Evolutionary conservation across 1,139 yeast genomes (phyloP), one percentile per base, ranked within the genome.

Genomic region (Sugiyamaella sp.): DNA sequence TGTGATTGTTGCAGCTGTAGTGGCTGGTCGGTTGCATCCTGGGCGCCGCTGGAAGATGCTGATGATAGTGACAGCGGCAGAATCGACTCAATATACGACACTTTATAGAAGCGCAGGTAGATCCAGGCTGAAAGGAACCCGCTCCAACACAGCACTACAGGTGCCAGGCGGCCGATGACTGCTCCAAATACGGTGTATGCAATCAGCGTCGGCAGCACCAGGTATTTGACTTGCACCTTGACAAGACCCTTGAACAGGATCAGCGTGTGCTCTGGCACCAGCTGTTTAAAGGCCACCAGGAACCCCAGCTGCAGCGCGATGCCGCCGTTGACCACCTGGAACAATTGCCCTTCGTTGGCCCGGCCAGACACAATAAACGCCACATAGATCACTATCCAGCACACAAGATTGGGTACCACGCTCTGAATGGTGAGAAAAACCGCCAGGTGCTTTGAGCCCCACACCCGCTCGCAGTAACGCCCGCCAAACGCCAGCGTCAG

Each of bases 241-340:
- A 86, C 69, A 21, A 78, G 67, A 0, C 89, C 85, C 53, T 81
- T 78, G 66, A 86, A 82, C 40, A 90, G 71, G 24, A 81, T 80
- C 53, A 89, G 79, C 53, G 89, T 84, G 66, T 89, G 95, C 67
- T 91, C 97, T 4, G 97, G 97, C 29, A 88, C 82, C 62, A 89
- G 75, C 70, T 91, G 97, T 70, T 89, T 90, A 67, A 89, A 81
- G 6, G 90, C 95, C 33, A 91, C 96, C 55, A 90, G 73, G 62
- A 88, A 86, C 2, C 89, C 93, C 65, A 88, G 75, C 58, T 86
- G 77, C 56, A 89, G 73, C 0, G 89, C 83, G 41, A 83, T 79
- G 19, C 89, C 84, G 0, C 97, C 97, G 53, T 88, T 87, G 49
- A 85, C 71, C 3, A 86, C 53, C 20, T 48, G 51, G 20, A 59